Conservation (phyloP, 1,139 yeast species). For the Spencermartinsiella ligniputridi region DNA sequence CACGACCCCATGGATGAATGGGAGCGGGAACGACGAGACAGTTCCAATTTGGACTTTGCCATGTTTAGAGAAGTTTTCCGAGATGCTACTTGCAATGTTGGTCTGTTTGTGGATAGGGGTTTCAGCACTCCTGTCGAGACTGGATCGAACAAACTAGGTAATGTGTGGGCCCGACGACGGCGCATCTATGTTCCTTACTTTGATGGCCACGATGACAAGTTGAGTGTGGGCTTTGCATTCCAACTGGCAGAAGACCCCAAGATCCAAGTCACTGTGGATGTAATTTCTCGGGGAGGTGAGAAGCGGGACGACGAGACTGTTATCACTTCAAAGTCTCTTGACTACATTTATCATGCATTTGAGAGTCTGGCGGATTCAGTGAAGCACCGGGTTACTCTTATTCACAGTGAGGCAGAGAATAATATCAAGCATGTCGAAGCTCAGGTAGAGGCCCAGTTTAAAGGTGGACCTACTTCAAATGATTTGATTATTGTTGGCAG, state of each 20-base stretch:
- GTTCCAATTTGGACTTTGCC: conserved; percentile 6
- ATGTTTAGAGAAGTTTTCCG: conserved; percentile 10
- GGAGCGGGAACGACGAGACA: not conserved
- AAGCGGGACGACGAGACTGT: conserved; percentile 3
- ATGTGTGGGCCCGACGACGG: conserved; percentile 6
- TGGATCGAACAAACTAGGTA: not conserved
- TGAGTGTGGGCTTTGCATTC: conserved; percentile 15
- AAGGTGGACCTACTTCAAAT: not conserved
- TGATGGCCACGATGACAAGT: conserved; percentile 11
- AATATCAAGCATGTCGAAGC: not conserved
- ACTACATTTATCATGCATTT: not conserved
- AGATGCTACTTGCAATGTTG: conserved; percentile 12
- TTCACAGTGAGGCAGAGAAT: conserved; percentile 2
- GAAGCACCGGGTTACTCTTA: not conserved
- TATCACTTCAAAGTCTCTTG: not conserved
- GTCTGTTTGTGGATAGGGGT: conserved; percentile 16
- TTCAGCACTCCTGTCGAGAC: conserved; percentile 15
- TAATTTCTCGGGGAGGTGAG: conserved; percentile 4
- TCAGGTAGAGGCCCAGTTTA: not conserved
- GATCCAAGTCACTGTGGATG: conserved; percentile 13
- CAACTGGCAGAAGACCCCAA: conserved; percentile 14
- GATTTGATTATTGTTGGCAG: not conserved
- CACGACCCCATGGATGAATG: conserved; percentile 10
- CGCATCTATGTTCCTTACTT: conserved; percentile 12
- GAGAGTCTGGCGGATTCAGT: not conserved